Conservation (phyloP, 2,329 filamentous ascomycete genomes). For the Monosporascus sp. region DNA sequence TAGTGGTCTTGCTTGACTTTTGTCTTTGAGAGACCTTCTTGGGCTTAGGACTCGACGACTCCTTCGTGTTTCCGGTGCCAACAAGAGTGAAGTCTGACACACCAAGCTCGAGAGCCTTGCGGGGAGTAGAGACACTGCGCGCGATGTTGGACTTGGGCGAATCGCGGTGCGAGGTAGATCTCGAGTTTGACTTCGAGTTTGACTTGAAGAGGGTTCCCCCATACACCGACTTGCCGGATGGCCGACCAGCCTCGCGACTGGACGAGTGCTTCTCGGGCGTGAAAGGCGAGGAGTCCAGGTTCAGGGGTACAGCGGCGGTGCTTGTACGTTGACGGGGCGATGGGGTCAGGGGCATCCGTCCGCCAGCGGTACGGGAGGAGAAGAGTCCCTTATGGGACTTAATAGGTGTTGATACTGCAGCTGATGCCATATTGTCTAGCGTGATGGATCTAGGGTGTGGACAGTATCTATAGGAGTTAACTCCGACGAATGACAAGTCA, state of each 20-base stretch:
- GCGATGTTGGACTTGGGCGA: constrained; percentile 98
- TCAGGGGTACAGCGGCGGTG: constrained; percentile 42
- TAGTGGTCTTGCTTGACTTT: constrained; percentile 66
- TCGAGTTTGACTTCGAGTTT: constrained; percentile 64
- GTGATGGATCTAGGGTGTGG: constrained; percentile 28
- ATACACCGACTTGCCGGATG: constrained; percentile 67
- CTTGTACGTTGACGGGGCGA: constrained; percentile 66
- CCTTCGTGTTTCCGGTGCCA: constrained; percentile 67
- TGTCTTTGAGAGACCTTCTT: constrained; percentile 49
- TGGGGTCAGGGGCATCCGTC: constrained; percentile 89
- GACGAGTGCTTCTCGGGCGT: constrained; percentile 61
- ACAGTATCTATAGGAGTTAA: constrained; percentile 22
- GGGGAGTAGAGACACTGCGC: constrained; percentile 66
- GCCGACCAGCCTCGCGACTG: constrained; percentile 42
- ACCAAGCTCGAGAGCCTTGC: constrained; percentile 77
- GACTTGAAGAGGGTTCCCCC: constrained; percentile 74
- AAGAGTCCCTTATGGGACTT: constrained; percentile 95
- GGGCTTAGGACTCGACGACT: constrained; percentile 46
- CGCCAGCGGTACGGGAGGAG: constrained; percentile 85
- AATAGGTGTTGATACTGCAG: constrained; percentile 79
- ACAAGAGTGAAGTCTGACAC: constrained; percentile 90
- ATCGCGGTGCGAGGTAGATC: constrained; percentile 62
- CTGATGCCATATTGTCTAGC: constrained; percentile 64
- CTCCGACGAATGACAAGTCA: constrained; percentile 42
- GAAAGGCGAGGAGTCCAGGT: constrained; percentile 65